Evolutionary conservation across 2,329 filamentous ascomycete genomes (phyloP), one percentile per base, ranked within the genome.

Genomic region (Colletotrichum sp.): DNA sequence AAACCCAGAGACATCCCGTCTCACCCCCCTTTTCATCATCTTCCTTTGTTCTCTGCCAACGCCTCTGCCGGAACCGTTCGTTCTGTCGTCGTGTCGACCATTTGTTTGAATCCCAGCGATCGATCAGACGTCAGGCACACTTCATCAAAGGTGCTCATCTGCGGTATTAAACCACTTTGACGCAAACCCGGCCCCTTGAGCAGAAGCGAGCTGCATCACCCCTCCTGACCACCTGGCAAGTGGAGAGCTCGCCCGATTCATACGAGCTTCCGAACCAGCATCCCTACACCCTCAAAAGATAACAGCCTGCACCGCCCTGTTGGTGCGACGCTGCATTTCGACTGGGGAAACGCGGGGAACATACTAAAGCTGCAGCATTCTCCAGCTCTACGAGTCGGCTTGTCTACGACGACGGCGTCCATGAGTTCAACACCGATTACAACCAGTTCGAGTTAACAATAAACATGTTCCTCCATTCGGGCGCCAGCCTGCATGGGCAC

Each of bases 401-500:
- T 49, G 10, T 9, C 28, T 24, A n/a, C n/a, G 26, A 5, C 34
- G n/a, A 49, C 13, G 36, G 59, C 57, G 26, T 36, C 59, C 30
- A 76, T 76, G 74, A 55, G 9, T 69, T 28, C 64, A n/a, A 39
- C 59, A 62, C 28, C 10, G 30, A 28, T 15, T 18, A 34, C 44
- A 7, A 26, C 28, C 10, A 60, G 13, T 26, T n/a, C 52, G 10
- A 71, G 66, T 32, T 71, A 71, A 36, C 26, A 67, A 39, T 44
- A 18, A 34, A 24, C 78, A 92, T 92, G 91, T 91, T 92, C 80
- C 84, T 92, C 39, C 91, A 92, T 80, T 87, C 90, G 21, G 90
- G 90, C 62, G 90, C 90, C 66, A 89, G 90, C 83, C 85, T 92
- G 24, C 90, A 92, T 80, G 90, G 90, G 81, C 90, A 92, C 80